Conservation (phyloP, 139 green algal species). For the Tetradesmus lagerheimii region DNA sequence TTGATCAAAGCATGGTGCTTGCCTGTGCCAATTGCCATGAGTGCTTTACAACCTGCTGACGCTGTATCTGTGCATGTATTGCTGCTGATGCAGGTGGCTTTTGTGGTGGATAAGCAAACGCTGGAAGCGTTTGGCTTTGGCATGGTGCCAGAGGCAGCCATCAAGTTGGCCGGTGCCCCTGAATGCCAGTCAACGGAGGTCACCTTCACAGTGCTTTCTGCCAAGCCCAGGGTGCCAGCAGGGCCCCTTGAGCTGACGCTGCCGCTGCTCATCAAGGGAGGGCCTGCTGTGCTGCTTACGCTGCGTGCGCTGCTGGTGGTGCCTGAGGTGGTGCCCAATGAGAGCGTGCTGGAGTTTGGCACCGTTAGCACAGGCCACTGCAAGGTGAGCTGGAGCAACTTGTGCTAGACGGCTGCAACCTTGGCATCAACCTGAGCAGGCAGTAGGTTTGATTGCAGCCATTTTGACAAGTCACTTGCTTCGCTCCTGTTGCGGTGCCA, state of each 20-base stretch:
- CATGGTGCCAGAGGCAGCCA: conserved; percentile 75
- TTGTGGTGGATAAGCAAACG: conserved; percentile 70
- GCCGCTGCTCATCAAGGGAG: conserved; percentile 70
- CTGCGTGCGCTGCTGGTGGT: conserved; percentile 68
- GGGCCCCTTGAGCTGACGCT: conserved; percentile 69
- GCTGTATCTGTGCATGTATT: neutral
- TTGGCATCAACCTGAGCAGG: too few species aligned
- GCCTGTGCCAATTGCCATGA: neutral
- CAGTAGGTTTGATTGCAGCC: too few species aligned
- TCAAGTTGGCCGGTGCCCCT: conserved; percentile 73
- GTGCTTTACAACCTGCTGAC: neutral
- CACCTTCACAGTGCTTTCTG: conserved; percentile 58
- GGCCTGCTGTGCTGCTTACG: conserved; percentile 72
- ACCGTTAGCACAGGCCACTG: conserved; percentile 68
- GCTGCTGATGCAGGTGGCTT: conserved; percentile 43
- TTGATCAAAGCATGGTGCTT: neutral
- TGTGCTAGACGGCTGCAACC: too few species aligned
- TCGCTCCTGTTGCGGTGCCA: neutral
- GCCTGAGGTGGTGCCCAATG: conserved; percentile 62
- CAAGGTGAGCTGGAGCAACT: conserved; percentile 56
- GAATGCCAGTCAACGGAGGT: conserved; percentile 66
- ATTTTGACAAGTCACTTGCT: neutral
- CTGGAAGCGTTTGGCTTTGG: conserved; percentile 74
- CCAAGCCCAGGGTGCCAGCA: conserved; percentile 53
- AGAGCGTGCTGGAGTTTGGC: conserved; percentile 69